These are phyloP conservation scores for Conticribra guillardii DNA, from an alignment of 108 stramenopile genomes.

Conservation along the genomic window DNA sequence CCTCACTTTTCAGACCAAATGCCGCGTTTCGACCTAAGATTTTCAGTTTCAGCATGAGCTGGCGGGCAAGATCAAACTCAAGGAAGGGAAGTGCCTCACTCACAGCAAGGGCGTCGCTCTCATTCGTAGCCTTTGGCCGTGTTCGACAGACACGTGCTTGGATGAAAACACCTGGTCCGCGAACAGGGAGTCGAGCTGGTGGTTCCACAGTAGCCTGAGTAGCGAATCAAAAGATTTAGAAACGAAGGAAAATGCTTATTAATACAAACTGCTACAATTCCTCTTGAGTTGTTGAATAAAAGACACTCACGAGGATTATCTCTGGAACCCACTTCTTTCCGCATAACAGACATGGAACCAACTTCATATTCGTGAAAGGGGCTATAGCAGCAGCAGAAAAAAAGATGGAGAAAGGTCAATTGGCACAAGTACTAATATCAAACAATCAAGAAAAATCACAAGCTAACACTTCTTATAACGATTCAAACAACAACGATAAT, in stretches of 20 bases:
- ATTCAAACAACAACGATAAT: neutral
- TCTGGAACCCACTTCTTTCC: constrained; percentile 97
- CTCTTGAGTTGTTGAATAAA: too few species aligned
- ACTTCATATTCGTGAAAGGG: constrained; percentile 95
- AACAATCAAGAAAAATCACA: too few species aligned
- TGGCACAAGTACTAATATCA: too few species aligned
- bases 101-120: constrained; percentile 91
- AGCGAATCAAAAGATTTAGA: too few species aligned
- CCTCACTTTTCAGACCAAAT: constrained; percentile 82
- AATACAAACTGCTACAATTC: too few species aligned
- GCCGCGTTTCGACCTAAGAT: constrained; percentile 93
- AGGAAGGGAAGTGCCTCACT: constrained; percentile 93
- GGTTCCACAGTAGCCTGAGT: constrained; percentile 79
- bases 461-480: neutral
- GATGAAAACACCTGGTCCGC: constrained; percentile 91
- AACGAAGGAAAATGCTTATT: too few species aligned
- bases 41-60: constrained; percentile 96
- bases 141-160: constrained; percentile 96
- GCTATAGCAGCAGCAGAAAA: too few species aligned
- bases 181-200: constrained; percentile 79
- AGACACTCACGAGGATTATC: constrained; percentile 70
- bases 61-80: constrained; percentile 95
- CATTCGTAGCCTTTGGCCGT: constrained; percentile 76
- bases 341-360: constrained; percentile 93
- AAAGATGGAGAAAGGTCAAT: too few species aligned